phyloP scores from a whole-genome alignment of 176 grass and related monocot genomes.

The Hordeum marinum region DNA sequence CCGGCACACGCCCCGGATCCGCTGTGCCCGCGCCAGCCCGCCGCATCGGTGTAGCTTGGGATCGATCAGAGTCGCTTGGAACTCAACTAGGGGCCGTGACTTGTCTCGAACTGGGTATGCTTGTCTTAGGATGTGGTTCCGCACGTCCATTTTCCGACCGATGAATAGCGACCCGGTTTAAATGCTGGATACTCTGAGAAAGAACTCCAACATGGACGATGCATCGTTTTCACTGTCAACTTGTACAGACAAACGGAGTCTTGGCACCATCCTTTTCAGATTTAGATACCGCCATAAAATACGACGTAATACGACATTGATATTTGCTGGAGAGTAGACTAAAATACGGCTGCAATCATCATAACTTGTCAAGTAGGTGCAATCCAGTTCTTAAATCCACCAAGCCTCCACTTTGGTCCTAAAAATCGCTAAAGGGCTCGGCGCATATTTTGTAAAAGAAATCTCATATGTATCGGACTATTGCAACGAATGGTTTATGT shows the following conservation, averaged over 20 bases:
- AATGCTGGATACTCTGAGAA: neutral
- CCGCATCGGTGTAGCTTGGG: neutral
- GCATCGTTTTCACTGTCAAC: neutral
- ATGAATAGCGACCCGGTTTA: neutral
- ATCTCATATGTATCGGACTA: too few species aligned
- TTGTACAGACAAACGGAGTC: too few species aligned
- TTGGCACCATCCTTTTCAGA: neutral
- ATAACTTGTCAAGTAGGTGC: neutral
- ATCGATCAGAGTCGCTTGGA: neutral
- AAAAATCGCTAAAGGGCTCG: too few species aligned
- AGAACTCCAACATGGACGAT: neutral
- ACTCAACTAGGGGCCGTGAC: neutral
- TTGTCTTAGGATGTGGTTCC: too few species aligned
- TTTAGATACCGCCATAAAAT: neutral
- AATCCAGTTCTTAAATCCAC: too few species aligned
- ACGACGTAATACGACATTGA: neutral
- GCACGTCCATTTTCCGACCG: neutral
- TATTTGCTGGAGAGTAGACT: neutral
- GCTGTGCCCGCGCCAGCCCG: neutral
- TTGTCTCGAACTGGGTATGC: neutral
- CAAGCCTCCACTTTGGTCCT: neutral
- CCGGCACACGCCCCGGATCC: conserved; percentile 33
- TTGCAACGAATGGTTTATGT: too few species aligned
- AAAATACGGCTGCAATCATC: neutral
- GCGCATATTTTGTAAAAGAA: too few species aligned